A percentile compares a stretch with the other conserved stretches of the same genome.
These are phyloP conservation scores for Cornus controversa DNA, from an alignment of 148 eudicot genomes.

Conservation along the genomic window DNA sequence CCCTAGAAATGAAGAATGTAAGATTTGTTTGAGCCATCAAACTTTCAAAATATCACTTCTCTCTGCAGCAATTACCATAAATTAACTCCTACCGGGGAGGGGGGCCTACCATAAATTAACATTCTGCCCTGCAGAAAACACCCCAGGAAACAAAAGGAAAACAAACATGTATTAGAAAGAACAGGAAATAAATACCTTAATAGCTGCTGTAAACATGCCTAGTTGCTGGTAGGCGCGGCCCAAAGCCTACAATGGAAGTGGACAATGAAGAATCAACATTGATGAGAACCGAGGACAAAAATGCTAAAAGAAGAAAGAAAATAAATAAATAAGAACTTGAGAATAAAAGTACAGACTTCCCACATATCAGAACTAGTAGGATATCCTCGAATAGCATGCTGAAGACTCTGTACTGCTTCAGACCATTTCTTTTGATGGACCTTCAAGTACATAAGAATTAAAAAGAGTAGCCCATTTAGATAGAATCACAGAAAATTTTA, in stretches of 20 bases:
- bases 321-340: neutral
- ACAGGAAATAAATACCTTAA: conserved; percentile 53
- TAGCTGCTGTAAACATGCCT: conserved; percentile 96
- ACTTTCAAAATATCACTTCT: too few relatives aligned
- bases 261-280: neutral
- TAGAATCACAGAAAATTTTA: neutral
- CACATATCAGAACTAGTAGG: conserved; percentile 85
- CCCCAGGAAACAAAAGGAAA: neutral
- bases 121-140: neutral
- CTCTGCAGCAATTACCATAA: too few relatives aligned
- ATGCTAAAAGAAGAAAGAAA: neutral
- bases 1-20: neutral
- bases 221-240: conserved; percentile 88
- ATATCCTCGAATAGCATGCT: conserved; percentile 89
- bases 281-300: conserved; percentile 4
- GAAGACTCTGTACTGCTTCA: conserved; percentile 86
- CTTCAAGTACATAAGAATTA: conserved; percentile 29
- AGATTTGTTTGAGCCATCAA: too few relatives aligned
- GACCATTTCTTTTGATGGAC: conserved; percentile 81
- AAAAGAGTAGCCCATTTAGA: neutral
- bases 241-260: conserved; percentile 49
- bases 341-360: conserved; percentile 64
- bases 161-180: neutral
- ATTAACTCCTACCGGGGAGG: too few relatives aligned
- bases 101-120: neutral